Conservation (phyloP, 345 rosid species). For the Boechera retrofracta region DNA sequence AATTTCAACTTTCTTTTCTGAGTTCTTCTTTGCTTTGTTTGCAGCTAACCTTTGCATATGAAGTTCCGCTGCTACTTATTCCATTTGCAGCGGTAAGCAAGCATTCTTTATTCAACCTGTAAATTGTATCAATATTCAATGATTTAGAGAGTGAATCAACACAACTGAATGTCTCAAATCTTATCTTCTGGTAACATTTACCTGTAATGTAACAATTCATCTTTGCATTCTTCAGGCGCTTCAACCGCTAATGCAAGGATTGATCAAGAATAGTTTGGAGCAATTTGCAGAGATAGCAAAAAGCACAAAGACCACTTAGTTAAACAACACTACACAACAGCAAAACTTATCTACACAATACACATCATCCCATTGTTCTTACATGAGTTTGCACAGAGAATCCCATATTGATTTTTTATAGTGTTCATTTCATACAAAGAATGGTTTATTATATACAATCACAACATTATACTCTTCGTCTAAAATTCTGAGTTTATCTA, state of each 20-base stretch:
- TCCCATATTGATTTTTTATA: constrained; percentile 16
- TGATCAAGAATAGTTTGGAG: constrained; percentile 68
- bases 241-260: constrained; percentile 77
- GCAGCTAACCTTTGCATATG: constrained; percentile 94
- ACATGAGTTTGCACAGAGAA: constrained; percentile 39
- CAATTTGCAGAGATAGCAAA: constrained; percentile 59
- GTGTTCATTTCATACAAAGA: neutral
- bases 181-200: constrained; percentile 4
- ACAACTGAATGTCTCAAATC: neutral
- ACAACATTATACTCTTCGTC: neutral
- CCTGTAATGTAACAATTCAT: neutral
- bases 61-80: constrained; percentile 76
- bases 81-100: constrained; percentile 81
- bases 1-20: constrained; percentile 5
- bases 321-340: constrained; percentile 19
- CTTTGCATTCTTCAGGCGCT: constrained; percentile 61
- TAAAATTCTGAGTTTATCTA: neutral
- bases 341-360: constrained; percentile 17
- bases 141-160: neutral
- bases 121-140: neutral
- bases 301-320: constrained; percentile 40
- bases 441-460: constrained; percentile 9
- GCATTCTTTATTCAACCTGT: constrained; percentile 27
- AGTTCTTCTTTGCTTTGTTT: constrained; percentile 29
- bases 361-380: constrained; percentile 7